These are phyloP conservation scores for Didymellaceae sp. DNA, from an alignment of 2,329 filamentous ascomycete genomes.

Conservation along the genomic window DNA sequence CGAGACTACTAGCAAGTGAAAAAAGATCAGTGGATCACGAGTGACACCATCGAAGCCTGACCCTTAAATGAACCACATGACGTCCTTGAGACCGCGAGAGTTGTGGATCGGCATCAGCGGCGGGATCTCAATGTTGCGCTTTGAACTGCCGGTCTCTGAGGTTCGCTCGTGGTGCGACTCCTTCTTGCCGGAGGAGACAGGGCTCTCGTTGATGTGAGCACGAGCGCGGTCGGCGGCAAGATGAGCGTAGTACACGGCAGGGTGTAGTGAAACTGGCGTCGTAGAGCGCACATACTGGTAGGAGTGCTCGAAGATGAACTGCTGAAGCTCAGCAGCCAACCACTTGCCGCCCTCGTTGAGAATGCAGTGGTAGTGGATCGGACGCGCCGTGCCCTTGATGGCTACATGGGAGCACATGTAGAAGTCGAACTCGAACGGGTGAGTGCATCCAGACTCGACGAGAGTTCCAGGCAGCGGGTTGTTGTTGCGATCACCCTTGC, in stretches of 20 bases:
- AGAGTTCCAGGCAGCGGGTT: conserved; percentile 88
- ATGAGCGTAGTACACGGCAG: conserved; percentile 96
- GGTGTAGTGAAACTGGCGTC: conserved; percentile 85
- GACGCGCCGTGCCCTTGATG: conserved; percentile 91
- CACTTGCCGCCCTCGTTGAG: conserved; percentile 79
- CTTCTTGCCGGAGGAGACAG: conserved; percentile 49
- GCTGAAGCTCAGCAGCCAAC: conserved; percentile 73
- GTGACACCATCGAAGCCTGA: too few species aligned
- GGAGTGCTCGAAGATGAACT: conserved; percentile 91
- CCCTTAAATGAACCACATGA: conserved; percentile 59
- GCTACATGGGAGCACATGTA: conserved; percentile 75
- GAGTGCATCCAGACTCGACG: conserved; percentile 87
- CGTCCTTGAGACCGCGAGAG: conserved; percentile 47
- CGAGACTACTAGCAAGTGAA: too few species aligned
- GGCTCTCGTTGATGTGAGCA: conserved; percentile 67
- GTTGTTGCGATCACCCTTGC: conserved; percentile 71
- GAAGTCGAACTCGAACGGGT: conserved; percentile 90
- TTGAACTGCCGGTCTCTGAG: conserved; percentile 40
- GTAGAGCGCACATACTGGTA: conserved; percentile 94
- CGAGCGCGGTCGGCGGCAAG: conserved; percentile 81
- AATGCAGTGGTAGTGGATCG: conserved; percentile 90
- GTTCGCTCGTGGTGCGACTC: conserved; percentile 38
- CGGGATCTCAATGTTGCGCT: conserved; percentile 40
- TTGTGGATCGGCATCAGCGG: conserved; percentile 53
- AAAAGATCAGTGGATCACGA: too few species aligned